Base-by-base conservation (phyloP, 1,139 yeast species). In the Nakaseomyces glabratus region DNA sequence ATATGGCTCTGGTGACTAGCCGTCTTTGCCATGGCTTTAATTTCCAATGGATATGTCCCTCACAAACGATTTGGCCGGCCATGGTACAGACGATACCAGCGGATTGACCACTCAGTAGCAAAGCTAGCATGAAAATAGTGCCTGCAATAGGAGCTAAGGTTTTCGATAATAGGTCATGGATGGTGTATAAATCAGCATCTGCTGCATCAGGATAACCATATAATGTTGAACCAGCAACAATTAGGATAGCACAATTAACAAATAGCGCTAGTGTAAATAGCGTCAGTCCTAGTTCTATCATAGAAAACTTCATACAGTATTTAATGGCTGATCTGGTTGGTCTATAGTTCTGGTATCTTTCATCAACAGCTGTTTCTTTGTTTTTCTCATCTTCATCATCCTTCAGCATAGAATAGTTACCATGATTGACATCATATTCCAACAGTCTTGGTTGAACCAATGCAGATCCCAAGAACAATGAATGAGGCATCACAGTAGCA, bases 21-120 rank as follows among this genome's bases (percentile, higher is more conserved):
- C 93, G 65, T 54, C 93, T 68, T 32, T 76, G 52, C 93, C 93
- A 82, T 4, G 94, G 93, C 46, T 63, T 67, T 31, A 80, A 54
- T 12, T 71, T 71, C 93, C 93, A 82, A 41, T 74, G 71, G 29
- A 82, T 68, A 52, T 81, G 85, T 1, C 94, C 93, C 55, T 82
- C 93, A 45, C 82, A 70, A 3, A 82, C 86, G 48, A 82, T 78
- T 55, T 82, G 93, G 7, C 93, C 93, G 0, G 93, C 84, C 59
- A 82, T 78, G 0, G 94, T 82, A 54, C 93, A 82, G 1, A 82
- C 88, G 39, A 82, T 76, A 32, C 93, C 93, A 0, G 94, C 88
- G 41, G 84, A 75, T 51, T 80, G 84, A 7, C 93, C 94, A 40
- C 84, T 74, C 46, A 77, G 70, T 22, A 82, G 60, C 45, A 82